Conservation (phyloP, 1,139 yeast species). For the Hanseniaspora sp. region DNA sequence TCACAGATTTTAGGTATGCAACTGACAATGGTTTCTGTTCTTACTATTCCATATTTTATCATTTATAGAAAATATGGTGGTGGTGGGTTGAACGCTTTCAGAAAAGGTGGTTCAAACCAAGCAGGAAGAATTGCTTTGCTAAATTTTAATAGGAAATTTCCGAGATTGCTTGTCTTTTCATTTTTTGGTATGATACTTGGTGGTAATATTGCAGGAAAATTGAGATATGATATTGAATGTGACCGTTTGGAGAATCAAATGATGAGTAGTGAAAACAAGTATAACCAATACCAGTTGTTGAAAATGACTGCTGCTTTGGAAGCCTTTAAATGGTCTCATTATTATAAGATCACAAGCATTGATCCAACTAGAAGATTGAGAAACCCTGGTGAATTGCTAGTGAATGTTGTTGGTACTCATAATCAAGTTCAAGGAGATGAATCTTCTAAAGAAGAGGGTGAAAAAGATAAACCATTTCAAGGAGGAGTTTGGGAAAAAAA, state of each 20-base stretch:
- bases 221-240: slow-evolving; percentile 26
- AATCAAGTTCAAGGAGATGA: slow-evolving; percentile 31
- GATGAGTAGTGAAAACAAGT: slow-evolving; percentile 17
- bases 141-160: slow-evolving; percentile 19
- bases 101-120: slow-evolving; percentile 8
- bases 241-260: slow-evolving; percentile 19
- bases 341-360: slow-evolving; percentile 30
- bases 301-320: slow-evolving; percentile 28
- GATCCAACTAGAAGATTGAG: slow-evolving; percentile 33
- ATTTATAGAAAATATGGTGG: slow-evolving; percentile 28
- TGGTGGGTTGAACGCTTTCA: slow-evolving; percentile 23
- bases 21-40: slow-evolving; percentile 26
- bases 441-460: slow-evolving; percentile 18
- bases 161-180: slow-evolving; percentile 30
- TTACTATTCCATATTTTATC: slow-evolving; percentile 29
- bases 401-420: slow-evolving; percentile 28
- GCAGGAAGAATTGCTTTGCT: not conserved
- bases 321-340: slow-evolving; percentile 32
- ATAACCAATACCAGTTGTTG: slow-evolving; percentile 31
- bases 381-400: slow-evolving; percentile 29
- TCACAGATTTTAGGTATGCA: slow-evolving; percentile 29
- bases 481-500: slow-evolving; percentile 2
- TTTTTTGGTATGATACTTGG: slow-evolving; percentile 28
- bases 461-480: not conserved
- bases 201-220: slow-evolving; percentile 27